A percentile compares a stretch with the other conserved stretches of the same genome.
Conservation (phyloP, 2,329 filamentous ascomycete genomes). For the Aspergillus ruber region DNA sequence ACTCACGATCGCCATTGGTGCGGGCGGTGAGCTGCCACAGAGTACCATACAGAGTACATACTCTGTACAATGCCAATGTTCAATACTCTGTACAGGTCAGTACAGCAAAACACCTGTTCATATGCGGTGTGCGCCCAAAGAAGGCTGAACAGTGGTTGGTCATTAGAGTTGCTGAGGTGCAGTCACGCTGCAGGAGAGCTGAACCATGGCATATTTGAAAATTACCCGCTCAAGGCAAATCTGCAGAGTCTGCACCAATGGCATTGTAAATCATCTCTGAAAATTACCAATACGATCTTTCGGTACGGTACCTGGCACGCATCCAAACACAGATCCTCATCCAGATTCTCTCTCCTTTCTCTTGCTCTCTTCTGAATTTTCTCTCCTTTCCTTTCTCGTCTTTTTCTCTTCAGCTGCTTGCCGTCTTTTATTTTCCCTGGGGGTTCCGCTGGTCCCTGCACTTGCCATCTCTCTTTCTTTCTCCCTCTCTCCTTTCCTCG, state of each 20-base stretch:
- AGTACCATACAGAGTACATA: not conserved
- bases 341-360: constrained; percentile 7
- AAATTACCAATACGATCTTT: not conserved
- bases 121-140: not conserved
- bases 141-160: not conserved
- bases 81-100: not conserved
- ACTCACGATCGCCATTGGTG: not conserved
- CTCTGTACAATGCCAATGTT: not conserved
- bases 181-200: not conserved
- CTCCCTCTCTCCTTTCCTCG: not conserved
- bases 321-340: not conserved
- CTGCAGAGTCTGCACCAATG: not conserved
- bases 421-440: constrained; percentile 7
- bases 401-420: constrained; percentile 8
- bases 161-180: not conserved
- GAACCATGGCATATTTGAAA: not conserved
- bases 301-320: not conserved
- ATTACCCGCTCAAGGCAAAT: not conserved
- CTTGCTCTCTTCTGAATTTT: constrained; percentile 2
- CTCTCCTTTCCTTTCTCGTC: constrained; percentile 4
- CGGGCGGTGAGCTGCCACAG: not conserved
- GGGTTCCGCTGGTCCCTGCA: constrained; percentile 4
- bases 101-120: not conserved
- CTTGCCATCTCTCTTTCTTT: not conserved
- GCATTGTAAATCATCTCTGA: not conserved